Evolutionary conservation across 139 green algal genomes (phyloP), one percentile per base, ranked within the genome.

Genomic region (Prasinococcaceae sp.): DNA sequence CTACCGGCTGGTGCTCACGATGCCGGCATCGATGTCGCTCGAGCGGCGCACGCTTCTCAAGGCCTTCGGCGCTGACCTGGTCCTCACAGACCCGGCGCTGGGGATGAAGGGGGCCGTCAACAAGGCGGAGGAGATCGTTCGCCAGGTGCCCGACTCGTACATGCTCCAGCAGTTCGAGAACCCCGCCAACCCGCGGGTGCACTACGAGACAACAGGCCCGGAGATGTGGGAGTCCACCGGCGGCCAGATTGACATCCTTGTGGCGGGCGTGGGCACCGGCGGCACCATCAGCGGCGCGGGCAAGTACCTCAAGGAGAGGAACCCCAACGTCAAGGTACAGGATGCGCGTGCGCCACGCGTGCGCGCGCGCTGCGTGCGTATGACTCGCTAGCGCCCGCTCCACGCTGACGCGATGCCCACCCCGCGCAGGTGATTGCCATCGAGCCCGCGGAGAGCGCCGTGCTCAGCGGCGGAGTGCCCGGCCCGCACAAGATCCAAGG

Each of bases 111-210:
- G 82, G 17, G 86, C 86, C 19, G 79, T 98, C 6, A 50, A 62
- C 23, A 94, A 93, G 76, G 88, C 88, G 2, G 77, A 93, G 68
- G 76, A 95, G 69, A 84, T 98, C 33, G 72, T 81, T 25, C 59
- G 48, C 33, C 65, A 59, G 27, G 93, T 76, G 0, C 56, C 70
- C 1, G 65, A 84, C 64, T 63, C 80, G 0, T 94, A 82, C 77
- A 85, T 95, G 58, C 80, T 96, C 60, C 86, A 97, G 74, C 90
- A 98, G 69, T 97, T 98, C 72, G 82, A 98, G 70, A 98, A 97
- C 76, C 79, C 83, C 25, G 78, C 81, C 63, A 97, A 97, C 70
- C 76, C 82, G 0, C 45, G 72, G 44, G 66, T 86, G 4, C 88
- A 97, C 68, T 90, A 86, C 63, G 61, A 82, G 48, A 92, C 80